Evolutionary conservation across 2,329 filamentous ascomycete genomes (phyloP).

Genomic region (Fusarium sp.): DNA sequence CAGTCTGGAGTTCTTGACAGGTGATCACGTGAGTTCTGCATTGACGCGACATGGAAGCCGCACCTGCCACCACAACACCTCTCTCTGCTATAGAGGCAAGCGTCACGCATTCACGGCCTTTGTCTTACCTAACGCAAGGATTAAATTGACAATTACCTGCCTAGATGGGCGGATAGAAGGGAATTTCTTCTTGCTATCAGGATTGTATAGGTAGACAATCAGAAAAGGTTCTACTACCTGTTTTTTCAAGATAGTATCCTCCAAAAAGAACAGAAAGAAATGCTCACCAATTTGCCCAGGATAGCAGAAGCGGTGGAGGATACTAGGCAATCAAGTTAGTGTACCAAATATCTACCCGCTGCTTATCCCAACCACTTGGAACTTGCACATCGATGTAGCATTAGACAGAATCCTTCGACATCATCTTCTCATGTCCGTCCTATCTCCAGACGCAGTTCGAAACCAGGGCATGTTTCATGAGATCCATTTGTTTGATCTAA

Average conservation of each 20-base stretch:
- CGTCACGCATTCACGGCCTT: background rate
- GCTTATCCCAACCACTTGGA: background rate
- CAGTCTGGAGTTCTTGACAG: constrained; percentile 29
- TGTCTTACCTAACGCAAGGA: background rate
- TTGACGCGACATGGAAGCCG: constrained; percentile 14
- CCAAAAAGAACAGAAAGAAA: background rate
- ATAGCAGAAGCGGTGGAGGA: background rate
- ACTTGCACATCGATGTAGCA: background rate
- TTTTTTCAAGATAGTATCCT: too few relatives aligned
- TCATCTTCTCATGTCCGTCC: background rate
- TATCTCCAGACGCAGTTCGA: constrained; percentile 6
- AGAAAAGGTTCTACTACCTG: background rate
- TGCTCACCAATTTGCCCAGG: background rate
- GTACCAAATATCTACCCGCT: background rate
- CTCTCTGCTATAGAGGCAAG: background rate
- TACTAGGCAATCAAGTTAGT: background rate
- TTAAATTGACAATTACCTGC: background rate
- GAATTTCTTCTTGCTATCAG: background rate
- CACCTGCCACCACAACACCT: background rate
- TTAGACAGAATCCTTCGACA: background rate
- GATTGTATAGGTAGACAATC: background rate
- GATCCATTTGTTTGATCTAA: constrained; percentile 6
- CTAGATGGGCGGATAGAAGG: background rate
- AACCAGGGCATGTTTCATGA: background rate
- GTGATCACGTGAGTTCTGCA: constrained; percentile 27